Conservation (phyloP, 2,329 filamentous ascomycete genomes). For the Aurifilum marmelostoma region DNA sequence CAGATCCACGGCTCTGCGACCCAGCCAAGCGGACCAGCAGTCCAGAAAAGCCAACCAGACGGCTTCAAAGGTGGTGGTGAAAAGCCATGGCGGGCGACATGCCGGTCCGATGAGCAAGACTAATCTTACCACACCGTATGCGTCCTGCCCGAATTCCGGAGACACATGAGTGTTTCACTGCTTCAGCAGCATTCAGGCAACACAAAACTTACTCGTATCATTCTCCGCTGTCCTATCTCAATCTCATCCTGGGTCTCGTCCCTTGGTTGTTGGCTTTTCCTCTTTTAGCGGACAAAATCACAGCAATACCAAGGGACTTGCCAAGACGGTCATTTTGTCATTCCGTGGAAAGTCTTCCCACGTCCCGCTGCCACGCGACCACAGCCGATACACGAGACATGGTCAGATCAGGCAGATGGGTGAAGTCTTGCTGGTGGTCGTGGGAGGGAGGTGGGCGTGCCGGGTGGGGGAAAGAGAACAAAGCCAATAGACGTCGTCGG, state of each 20-base stretch:
- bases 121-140: not conserved
- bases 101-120: conserved; percentile 1
- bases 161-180: not conserved
- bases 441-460: not conserved
- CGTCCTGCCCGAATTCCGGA: not conserved
- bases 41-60: not conserved
- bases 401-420: not conserved
- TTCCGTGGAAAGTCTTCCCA: not conserved
- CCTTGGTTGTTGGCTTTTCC: not conserved
- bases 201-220: not conserved
- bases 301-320: too few species aligned
- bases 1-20: not conserved
- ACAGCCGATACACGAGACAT: not conserved
- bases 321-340: conserved; percentile 5
- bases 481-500: conserved; percentile 7
- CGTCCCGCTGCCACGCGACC: conserved; percentile 17
- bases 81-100: not conserved
- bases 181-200: not conserved
- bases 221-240: not conserved
- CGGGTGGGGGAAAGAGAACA: not conserved
- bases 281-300: too few species aligned
- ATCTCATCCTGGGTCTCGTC: not conserved
- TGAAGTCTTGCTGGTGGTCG: not conserved
- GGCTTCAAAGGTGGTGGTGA: not conserved
- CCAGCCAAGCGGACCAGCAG: not conserved